A percentile compares a stretch with the other conserved stretches of the same genome.
phyloP scores from a whole-genome alignment of 345 rosid genomes.

The Linum usitatissimum region DNA sequence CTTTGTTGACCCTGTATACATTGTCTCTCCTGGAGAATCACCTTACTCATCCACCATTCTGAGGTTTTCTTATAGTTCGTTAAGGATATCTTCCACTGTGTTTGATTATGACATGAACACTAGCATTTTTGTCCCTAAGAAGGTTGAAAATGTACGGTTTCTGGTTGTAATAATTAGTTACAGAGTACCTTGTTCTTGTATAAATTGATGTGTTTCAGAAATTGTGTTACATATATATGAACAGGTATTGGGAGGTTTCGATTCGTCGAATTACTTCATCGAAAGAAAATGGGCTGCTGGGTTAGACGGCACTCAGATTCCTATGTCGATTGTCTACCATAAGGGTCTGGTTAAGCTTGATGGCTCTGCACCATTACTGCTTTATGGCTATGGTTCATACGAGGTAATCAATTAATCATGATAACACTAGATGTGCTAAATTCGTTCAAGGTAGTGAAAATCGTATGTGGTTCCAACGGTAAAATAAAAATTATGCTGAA shows the following conservation, averaged over 20 bases:
- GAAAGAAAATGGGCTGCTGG: conserved; percentile 89
- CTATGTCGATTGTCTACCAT: conserved; percentile 64
- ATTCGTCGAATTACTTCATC: conserved; percentile 62
- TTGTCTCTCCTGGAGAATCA: conserved; percentile 41
- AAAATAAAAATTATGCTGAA: no score
- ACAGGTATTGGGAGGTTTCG: conserved; percentile 88
- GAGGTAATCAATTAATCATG: no score
- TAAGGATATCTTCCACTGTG: conserved; percentile 69
- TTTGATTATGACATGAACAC: conserved; percentile 72
- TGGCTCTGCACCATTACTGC: conserved; percentile 68
- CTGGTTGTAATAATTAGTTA: background rate
- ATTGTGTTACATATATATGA: no score
- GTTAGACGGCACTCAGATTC: conserved; percentile 74
- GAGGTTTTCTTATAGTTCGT: conserved; percentile 68
- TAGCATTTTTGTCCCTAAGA: conserved; percentile 63
- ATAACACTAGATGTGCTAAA: no score
- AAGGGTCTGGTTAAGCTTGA: conserved; percentile 69
- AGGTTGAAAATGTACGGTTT: conserved; percentile 63
- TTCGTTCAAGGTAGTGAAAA: no score
- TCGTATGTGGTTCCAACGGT: no score
- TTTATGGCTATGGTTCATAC: conserved; percentile 91
- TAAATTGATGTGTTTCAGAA: no score
- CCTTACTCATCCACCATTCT: conserved; percentile 54
- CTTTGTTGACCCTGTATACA: conserved; percentile 65
- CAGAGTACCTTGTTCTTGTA: no score